phyloP scores from a whole-genome alignment of 768 basidiomycete genomes.

The Lentinula boryana region DNA sequence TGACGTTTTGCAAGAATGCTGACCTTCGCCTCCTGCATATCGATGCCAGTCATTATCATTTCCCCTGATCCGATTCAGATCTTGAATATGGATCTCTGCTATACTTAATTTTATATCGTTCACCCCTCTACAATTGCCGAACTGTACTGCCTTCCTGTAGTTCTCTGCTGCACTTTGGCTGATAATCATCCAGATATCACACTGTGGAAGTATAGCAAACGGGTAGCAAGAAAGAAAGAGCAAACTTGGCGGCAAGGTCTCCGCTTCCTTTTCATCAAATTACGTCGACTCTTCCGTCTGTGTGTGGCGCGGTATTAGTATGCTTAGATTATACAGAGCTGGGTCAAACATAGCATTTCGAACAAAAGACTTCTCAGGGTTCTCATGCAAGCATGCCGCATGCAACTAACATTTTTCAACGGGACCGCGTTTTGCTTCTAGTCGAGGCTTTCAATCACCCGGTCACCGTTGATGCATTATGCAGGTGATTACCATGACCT shows the following conservation, averaged over 20 bases:
- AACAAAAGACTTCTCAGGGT: neutral
- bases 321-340: no score
- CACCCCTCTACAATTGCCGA: neutral
- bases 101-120: constrained; percentile 1
- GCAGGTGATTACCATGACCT: no score
- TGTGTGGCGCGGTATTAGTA: no score
- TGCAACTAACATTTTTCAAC: neutral
- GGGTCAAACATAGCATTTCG: no score
- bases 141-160: neutral
- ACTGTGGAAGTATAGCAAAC: neutral
- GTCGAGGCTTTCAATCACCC: no score
- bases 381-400: neutral
- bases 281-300: neutral
- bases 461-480: neutral
- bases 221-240: neutral
- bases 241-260: neutral
- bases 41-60: constrained; percentile 2
- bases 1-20: neutral
- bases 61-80: neutral
- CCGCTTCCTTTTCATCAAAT: neutral
- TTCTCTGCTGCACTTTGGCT: neutral
- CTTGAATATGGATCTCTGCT: neutral
- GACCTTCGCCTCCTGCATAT: neutral
- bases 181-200: no score
- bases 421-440: neutral